phyloP scores from a whole-genome alignment of 2,329 filamentous ascomycete species.

The Clathrospora elynae region DNA sequence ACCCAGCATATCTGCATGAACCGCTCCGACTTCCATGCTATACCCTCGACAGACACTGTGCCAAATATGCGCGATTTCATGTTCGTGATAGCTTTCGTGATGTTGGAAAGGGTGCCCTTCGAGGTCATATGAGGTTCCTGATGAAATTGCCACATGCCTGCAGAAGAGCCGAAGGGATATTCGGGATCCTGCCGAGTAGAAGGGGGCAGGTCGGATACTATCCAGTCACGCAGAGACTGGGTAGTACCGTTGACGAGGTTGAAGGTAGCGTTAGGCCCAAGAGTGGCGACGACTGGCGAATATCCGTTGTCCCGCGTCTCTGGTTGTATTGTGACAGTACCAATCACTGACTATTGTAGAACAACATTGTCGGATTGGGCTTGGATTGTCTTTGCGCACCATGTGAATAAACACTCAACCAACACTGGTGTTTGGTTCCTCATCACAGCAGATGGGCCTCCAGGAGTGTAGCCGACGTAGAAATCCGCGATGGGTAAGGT shows the following conservation, averaged over 20 bases:
- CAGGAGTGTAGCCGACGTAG: slow-evolving; percentile 22
- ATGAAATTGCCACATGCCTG: slow-evolving; percentile 18
- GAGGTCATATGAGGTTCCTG: slow-evolving; percentile 19
- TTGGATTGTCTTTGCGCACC: slow-evolving; percentile 20
- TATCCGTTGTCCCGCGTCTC: not conserved
- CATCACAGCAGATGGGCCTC: slow-evolving; percentile 7
- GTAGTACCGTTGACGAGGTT: not conserved
- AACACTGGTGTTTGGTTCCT: slow-evolving; percentile 21
- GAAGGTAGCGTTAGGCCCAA: slow-evolving; percentile 2
- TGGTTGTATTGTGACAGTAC: slow-evolving; percentile 2
- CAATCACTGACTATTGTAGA: slow-evolving; percentile 8
- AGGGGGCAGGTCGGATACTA: not conserved
- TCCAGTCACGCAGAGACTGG: not conserved
- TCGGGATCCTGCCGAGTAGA: not conserved
- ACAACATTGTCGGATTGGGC: slow-evolving; percentile 6
- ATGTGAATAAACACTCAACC: slow-evolving; percentile 21
- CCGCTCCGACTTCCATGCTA: slow-evolving; percentile 17
- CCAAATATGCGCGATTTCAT: slow-evolving; percentile 13
- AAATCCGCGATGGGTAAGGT: slow-evolving; percentile 16
- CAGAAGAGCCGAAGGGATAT: not conserved
- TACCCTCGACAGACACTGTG: slow-evolving; percentile 12
- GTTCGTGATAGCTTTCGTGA: slow-evolving; percentile 21
- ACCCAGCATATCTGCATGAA: slow-evolving; percentile 21
- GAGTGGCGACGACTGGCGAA: not conserved
- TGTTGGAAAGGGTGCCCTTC: slow-evolving; percentile 6